Evolutionary conservation across 257 asterid species (phyloP), one percentile per base, ranked within the genome.

Genomic region (Solanum peruvianum): DNA sequence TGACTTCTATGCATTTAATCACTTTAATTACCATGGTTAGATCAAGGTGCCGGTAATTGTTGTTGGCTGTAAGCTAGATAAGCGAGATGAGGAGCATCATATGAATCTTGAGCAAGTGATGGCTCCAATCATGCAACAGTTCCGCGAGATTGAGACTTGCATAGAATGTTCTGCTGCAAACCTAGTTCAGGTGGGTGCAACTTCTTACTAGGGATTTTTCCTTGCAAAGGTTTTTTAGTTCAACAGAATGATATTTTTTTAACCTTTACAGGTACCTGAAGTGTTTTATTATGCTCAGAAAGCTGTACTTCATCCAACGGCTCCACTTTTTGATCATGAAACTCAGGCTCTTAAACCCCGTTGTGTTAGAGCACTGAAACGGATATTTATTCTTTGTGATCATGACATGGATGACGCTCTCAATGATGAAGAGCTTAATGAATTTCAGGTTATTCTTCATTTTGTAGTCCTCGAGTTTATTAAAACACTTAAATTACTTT

Each of bases 251-350:
- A 49, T 72, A 37, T 69, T 86, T 82, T 83, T 23, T 72, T 52
- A 52, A 71, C 35, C 56, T 33, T 86, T 91, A 52, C 84, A 97
- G 99, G 93, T 97, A 85, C 96, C 96, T 87, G 99, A 97, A 83
- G 99, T 96, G 81, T 96, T 97, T 87, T 97, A 95, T 91, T 94
- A 91, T 87, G 98, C 99, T 78, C 99, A 96, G 91, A 96, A 93
- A 92, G 98, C 99, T n/a, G 99, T 97, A 87, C 96, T 97, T 88
- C 99, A 97, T 92, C 99, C 99, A 52, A 94, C 96, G 11, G 95
- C 99, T 72, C 99, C 99, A 71, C 89, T 97, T 82, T 95, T 96
- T 88, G 99, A 97, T 92, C 98, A 93, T 88, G 99, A 94, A 90
- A 90, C 96, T 70, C 99, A 92, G 89, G 89, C 93, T 85, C 92